Percentiles rank a stretch among this genome's conserved stretches.
These are phyloP conservation scores for Mycosarcoma maydis DNA, from an alignment of 1,284 basidiomycete genomes.

Conservation along the genomic window DNA sequence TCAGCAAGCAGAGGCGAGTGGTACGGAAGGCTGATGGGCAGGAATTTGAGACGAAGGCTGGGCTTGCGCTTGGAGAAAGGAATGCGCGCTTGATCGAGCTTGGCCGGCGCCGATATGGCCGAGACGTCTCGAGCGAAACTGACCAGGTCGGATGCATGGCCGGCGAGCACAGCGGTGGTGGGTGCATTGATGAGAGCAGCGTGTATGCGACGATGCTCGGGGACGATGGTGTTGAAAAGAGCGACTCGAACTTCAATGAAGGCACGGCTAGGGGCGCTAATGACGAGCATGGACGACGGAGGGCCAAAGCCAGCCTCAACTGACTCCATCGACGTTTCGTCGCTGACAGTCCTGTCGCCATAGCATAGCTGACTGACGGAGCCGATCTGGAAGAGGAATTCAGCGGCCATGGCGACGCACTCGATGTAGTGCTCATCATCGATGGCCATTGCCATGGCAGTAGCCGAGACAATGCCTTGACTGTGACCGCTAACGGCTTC, in stretches of 20 bases:
- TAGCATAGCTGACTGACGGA: conserved; percentile 66
- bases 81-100: conserved; percentile 85
- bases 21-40: conserved; percentile 93
- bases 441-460: conserved; percentile 78
- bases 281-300: conserved; percentile 90
- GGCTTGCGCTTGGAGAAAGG: conserved; percentile 94
- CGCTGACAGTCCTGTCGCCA: not conserved
- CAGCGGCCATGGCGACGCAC: conserved; percentile 83
- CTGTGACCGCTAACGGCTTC: conserved; percentile 92
- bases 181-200: conserved; percentile 91
- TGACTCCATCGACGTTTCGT: not conserved
- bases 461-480: conserved; percentile 91
- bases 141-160: conserved; percentile 85
- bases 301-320: conserved; percentile 3
- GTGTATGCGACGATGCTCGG: conserved; percentile 76
- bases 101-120: conserved; percentile 84
- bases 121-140: conserved; percentile 88
- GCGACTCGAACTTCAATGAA: conserved; percentile 77
- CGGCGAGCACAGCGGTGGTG: conserved; percentile 89
- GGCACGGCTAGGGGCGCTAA: conserved; percentile 79
- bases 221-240: conserved; percentile 83
- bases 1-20: conserved; percentile 85
- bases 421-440: conserved; percentile 77
- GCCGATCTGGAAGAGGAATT: conserved; percentile 90
- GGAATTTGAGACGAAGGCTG: conserved; percentile 89